phyloP scores from a whole-genome alignment of 768 basidiomycete genomes.

The Rhodosporidiobolus odoratus region DNA sequence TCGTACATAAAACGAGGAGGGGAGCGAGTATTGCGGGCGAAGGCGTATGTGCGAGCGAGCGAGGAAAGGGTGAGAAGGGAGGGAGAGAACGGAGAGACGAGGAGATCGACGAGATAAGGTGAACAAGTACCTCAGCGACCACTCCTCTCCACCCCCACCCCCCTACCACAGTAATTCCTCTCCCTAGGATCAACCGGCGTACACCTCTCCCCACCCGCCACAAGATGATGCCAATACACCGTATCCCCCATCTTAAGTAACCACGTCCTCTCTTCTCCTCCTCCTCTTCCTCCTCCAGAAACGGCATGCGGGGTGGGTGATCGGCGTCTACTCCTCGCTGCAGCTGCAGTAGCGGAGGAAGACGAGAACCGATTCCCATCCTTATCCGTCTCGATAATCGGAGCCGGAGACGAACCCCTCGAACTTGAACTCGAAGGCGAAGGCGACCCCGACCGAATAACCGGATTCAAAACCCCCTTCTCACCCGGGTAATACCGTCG shows the following conservation, averaged over 20 bases:
- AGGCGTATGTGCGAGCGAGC: background rate
- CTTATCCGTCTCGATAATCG: conserved; percentile 13
- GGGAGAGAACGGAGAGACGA: background rate
- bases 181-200: conserved; percentile 29
- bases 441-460: background rate
- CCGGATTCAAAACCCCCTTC: conserved; percentile 23
- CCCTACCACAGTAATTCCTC: conserved; percentile 1
- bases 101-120: background rate
- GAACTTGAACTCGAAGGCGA: background rate
- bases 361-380: background rate
- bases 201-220: conserved; percentile 30
- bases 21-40: background rate
- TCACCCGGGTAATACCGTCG: conserved; percentile 31
- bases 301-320: conserved; percentile 3
- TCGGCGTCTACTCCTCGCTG: background rate
- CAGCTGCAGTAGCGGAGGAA: background rate
- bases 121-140: background rate
- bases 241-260: conserved; percentile 30
- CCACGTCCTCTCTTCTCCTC: background rate
- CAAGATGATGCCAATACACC: conserved; percentile 41
- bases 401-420: background rate
- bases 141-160: background rate
- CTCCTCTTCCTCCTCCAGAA: too few species aligned
- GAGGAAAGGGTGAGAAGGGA: background rate
- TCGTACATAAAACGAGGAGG: too few species aligned